Percentiles rank a stretch among this genome's conserved stretches.
Evolutionary conservation across 202 grass and related monocot species (phyloP).

Genomic region (Cymbopogon flexuosus): DNA sequence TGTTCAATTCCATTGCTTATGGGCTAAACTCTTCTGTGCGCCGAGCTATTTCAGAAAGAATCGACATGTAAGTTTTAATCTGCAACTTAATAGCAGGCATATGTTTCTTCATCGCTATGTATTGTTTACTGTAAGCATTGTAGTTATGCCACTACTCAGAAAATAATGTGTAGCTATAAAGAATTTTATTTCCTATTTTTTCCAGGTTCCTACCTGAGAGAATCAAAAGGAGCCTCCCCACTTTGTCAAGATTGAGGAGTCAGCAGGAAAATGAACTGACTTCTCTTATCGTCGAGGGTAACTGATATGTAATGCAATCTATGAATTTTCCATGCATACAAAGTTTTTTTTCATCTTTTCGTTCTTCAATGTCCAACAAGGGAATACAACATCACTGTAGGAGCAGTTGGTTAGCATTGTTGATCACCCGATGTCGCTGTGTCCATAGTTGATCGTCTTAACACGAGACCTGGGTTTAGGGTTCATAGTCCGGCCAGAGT

Average conservation of each 20-base stretch:
- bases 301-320: conserved; percentile 33
- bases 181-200: conserved; percentile 7
- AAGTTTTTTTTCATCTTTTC: conserved; percentile 22
- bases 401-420: conserved; percentile 26
- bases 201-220: conserved; percentile 82
- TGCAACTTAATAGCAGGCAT: neutral
- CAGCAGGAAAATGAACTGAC: conserved; percentile 81
- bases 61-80: conserved; percentile 59
- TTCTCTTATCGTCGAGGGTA: conserved; percentile 61
- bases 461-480: neutral
- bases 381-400: conserved; percentile 20
- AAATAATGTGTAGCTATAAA: neutral
- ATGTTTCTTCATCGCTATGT: neutral
- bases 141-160: conserved; percentile 1
- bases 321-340: conserved; percentile 6
- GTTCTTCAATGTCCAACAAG: neutral
- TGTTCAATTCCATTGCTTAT: conserved; percentile 96
- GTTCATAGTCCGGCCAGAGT: neutral
- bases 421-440: neutral
- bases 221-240: conserved; percentile 48
- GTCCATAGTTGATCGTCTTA: neutral
- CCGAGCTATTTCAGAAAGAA: conserved; percentile 82
- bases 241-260: conserved; percentile 49
- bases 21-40: conserved; percentile 93
- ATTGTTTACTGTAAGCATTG: neutral